Base-by-base conservation (phyloP, 2,329 filamentous ascomycete genomes). In the Calycina marina region DNA sequence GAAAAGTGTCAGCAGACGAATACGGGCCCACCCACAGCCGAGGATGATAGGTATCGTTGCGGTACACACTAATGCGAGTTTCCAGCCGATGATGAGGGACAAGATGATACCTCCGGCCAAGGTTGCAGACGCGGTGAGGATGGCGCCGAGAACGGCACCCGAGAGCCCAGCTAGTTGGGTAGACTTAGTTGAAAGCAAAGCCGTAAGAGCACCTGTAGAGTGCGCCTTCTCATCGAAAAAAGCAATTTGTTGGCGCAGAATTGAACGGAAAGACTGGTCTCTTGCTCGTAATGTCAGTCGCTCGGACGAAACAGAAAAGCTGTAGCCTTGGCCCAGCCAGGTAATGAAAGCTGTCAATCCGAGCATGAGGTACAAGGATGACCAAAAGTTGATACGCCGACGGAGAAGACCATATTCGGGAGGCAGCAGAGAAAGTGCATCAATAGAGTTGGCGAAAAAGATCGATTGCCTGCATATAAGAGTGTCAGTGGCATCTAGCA, bases 181-280 rank as follows among this genome's bases (percentile, higher is more conserved):
- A 14, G 93, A 65, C 48, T 90, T 77, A 0, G 83, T 92, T 0
- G 85, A 85, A 5, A 93, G 61, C 56, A 90, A 86, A 0, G 78
- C 80, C 0, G 84, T 93, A 45, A 96, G 61, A 1, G 84, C 77
- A 40, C 88, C 88, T 3, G 83, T 76, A 4, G 79, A 83, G 54
- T 94, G 92, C 54, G 86, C 77, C 40, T 90, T 79, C 24, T 65
- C 66, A 55, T 94, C 88, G 46, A 93, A 96, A 55, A 86, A 94
- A 17, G 73, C 62, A 37, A 94, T 85, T 41, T 94, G 88, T 57
- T 94, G 86, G 40, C 84, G 80, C 30, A 94, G 71, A 59, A 94
- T 82, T 17, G 76, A 65, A 14, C 84, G 69, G 61, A 96, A 93
- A 3, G 84, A 77, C n/a, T 29, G 14, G 6, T 35, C 33, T 33